A percentile compares a stretch with the other conserved stretches of the same genome.
phyloP scores from a whole-genome alignment of 805 yeast species.

The Candida golubevii region DNA sequence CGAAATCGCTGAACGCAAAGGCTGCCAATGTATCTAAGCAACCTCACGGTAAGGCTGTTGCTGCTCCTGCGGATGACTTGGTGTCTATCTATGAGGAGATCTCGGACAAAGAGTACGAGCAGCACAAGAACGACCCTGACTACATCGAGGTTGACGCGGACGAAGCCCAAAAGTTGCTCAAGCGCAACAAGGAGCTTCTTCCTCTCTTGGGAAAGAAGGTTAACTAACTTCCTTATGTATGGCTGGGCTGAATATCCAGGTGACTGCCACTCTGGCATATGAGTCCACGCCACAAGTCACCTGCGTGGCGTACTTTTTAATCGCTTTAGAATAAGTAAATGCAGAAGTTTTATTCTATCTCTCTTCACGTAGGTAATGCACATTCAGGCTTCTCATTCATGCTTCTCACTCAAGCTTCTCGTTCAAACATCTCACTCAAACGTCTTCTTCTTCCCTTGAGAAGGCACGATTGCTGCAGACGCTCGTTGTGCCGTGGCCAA shows the following conservation, averaged over 20 bases:
- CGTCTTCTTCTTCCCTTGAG: constrained; percentile 81
- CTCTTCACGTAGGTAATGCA: too few relatives aligned
- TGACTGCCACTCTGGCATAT: too few relatives aligned
- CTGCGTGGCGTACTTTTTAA: too few relatives aligned
- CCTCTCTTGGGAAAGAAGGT: constrained; percentile 2
- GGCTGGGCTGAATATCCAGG: too few relatives aligned
- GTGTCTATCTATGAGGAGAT: constrained; percentile 44
- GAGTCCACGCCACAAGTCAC: too few relatives aligned
- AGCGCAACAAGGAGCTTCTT: constrained; percentile 10
- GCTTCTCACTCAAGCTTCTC: too few relatives aligned
- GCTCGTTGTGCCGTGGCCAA: constrained; percentile 86
- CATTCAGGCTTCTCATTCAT: too few relatives aligned
- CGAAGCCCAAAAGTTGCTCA: constrained; percentile 16
- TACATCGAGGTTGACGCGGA: constrained; percentile 36
- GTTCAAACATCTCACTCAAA: constrained; percentile 61
- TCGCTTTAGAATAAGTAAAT: too few relatives aligned
- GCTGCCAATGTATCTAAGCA: constrained; percentile 8
- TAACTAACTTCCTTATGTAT: too few relatives aligned
- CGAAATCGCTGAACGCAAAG: constrained; percentile 4
- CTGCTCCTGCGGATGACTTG: constrained; percentile 12
- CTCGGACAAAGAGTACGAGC: constrained; percentile 43
- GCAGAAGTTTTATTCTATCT: too few relatives aligned
- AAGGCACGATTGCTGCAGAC: constrained; percentile 81
- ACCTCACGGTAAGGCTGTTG: constrained; percentile 9
- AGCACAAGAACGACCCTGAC: constrained; percentile 44